phyloP scores from a whole-genome alignment of 179 eudicot genomes.

The Camellia oleifera region DNA sequence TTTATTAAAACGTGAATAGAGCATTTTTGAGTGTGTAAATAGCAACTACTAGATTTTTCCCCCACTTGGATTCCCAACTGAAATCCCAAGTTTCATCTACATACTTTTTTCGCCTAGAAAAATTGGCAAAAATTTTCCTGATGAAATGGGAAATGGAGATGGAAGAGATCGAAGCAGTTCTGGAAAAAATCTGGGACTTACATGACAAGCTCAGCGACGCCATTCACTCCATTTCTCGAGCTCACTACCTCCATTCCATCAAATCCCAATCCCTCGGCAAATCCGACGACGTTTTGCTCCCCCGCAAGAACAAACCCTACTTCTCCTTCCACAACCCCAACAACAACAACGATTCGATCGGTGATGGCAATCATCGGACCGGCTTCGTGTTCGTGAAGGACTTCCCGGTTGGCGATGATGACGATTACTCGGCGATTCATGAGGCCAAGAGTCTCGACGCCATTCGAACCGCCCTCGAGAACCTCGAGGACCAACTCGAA shows the following conservation, averaged over 20 bases:
- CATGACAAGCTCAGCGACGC: conserved; percentile 98
- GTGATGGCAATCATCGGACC: background rate
- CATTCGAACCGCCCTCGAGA: conserved; percentile 85
- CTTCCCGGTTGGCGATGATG: conserved; percentile 13
- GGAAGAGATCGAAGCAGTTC: conserved; percentile 66
- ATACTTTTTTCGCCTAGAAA: too few species aligned
- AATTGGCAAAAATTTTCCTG: too few species aligned
- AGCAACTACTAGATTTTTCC: too few species aligned
- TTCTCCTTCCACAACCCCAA: too few species aligned
- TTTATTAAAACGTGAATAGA: too few species aligned
- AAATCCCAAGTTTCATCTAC: too few species aligned
- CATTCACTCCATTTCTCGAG: conserved; percentile 70
- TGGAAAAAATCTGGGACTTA: conserved; percentile 91
- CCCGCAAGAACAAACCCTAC: conserved; percentile 3
- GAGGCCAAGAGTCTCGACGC: conserved; percentile 86
- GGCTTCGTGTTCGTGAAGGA: conserved; percentile 79
- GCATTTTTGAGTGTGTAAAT: too few species aligned
- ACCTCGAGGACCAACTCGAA: conserved; percentile 67
- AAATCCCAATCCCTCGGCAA: conserved; percentile 43
- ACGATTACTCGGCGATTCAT: conserved; percentile 49
- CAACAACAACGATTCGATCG: too few species aligned
- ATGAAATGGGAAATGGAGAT: conserved; percentile 53
- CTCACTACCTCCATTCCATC: conserved; percentile 61
- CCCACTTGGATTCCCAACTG: too few species aligned
- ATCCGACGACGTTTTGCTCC: background rate